Conservation (phyloP, 257 asterid species). For the Nicotiana attenuata region DNA sequence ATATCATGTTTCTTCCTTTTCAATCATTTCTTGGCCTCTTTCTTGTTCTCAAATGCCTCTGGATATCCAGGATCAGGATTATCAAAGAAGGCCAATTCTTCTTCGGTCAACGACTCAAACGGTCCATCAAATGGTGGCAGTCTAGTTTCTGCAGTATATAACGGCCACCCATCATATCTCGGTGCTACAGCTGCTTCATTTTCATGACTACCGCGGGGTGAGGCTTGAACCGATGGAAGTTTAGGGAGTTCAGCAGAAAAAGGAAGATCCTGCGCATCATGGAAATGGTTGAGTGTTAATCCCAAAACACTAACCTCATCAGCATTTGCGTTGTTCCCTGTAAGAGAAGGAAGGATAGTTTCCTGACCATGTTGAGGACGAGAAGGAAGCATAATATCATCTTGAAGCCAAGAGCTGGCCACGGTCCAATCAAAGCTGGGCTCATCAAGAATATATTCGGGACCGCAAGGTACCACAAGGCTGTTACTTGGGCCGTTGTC, state of each 20-base stretch:
- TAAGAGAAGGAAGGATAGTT: neutral
- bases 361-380: neutral
- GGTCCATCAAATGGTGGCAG: neutral
- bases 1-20: neutral
- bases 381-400: neutral
- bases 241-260: neutral
- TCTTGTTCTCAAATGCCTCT: neutral
- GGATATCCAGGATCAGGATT: constrained; percentile 2
- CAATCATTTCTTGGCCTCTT: neutral
- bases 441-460: neutral
- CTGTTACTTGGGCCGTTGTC: neutral
- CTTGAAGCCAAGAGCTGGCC: neutral
- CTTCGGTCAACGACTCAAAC: neutral
- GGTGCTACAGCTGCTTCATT: neutral
- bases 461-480: neutral
- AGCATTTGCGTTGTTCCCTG: no score
- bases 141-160: neutral
- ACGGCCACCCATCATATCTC: neutral
- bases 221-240: neutral
- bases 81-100: neutral
- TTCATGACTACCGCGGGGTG: neutral
- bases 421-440: neutral
- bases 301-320: no score
- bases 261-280: no score
- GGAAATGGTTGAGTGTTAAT: no score